A percentile compares a stretch with the other conserved stretches of the same genome.
Evolutionary conservation across 225 moss, liverwort and hornwort species (phyloP).

Genomic region (Pseudoscleropodium purum): DNA sequence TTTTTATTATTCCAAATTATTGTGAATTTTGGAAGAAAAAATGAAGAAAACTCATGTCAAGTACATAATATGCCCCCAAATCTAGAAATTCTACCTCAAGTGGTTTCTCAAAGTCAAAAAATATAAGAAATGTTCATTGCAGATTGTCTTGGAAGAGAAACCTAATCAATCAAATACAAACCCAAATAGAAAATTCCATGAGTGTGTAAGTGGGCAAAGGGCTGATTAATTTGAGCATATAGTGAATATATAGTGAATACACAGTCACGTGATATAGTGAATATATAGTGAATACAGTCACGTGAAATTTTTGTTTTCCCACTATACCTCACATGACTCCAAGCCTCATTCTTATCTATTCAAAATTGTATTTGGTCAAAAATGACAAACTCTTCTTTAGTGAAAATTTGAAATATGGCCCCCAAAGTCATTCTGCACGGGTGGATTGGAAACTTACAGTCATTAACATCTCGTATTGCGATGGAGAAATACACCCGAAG

Average conservation of each 20-base stretch:
- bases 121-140: neutral
- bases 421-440: neutral
- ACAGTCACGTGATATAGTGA: neutral
- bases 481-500: conserved; percentile 71
- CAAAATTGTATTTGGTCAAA: neutral
- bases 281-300: no score
- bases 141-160: neutral
- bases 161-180: neutral
- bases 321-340: neutral
- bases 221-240: neutral
- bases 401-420: neutral
- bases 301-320: neutral
- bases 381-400: neutral
- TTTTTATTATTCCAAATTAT: no score
- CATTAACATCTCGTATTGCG: conserved; percentile 79
- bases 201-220: neutral
- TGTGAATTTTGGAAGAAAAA: neutral
- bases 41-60: neutral
- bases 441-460: conserved; percentile 45
- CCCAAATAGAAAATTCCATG: neutral
- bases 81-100: neutral
- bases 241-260: no score
- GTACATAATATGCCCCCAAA: neutral
- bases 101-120: neutral
- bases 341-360: neutral